phyloP scores from a whole-genome alignment of 805 yeast genomes.

The Tetrapisispora taiwanensis region DNA sequence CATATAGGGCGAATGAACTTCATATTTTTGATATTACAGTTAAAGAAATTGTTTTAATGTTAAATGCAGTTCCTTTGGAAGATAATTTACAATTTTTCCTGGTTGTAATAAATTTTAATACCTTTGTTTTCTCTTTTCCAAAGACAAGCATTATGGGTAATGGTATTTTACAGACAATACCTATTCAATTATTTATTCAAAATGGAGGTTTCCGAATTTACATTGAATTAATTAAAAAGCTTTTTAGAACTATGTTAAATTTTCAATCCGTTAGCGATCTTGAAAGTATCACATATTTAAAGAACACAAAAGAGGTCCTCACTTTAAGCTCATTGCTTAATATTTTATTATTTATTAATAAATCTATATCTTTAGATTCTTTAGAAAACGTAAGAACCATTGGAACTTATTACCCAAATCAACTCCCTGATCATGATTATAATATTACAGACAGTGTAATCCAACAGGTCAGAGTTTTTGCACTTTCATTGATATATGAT shows the following conservation, averaged over 20 bases:
- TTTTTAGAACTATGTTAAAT: constrained; percentile 18
- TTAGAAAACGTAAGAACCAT: constrained; percentile 23
- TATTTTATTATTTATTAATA: constrained; percentile 37
- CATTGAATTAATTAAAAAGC: constrained; percentile 10
- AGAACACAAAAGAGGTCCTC: constrained; percentile 31
- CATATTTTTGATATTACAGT: constrained; percentile 31
- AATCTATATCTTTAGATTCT: constrained; percentile 32
- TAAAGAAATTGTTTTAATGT: constrained; percentile 20
- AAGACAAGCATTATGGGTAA: constrained; percentile 20
- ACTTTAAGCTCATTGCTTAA: constrained; percentile 34
- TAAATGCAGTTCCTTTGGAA: constrained; percentile 17
- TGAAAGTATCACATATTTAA: constrained; percentile 30
- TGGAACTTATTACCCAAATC: constrained; percentile 15
- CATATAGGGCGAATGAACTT: constrained; percentile 34
- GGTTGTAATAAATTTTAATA: constrained; percentile 31
- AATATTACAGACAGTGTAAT: constrained; percentile 17
- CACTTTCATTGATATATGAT: constrained; percentile 16
- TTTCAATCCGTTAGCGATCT: constrained; percentile 22
- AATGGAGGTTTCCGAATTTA: constrained; percentile 35
- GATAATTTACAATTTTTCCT: constrained; percentile 27
- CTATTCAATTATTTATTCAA: constrained; percentile 42
- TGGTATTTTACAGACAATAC: constrained; percentile 30
- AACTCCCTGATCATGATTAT: constrained; percentile 12
- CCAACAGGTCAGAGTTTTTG: constrained; percentile 16
- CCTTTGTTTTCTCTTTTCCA: constrained; percentile 28